Percentiles rank a stretch among this genome's conserved stretches.
phyloP scores from a whole-genome alignment of 805 yeast genomes.

The Candida bentonensis region DNA sequence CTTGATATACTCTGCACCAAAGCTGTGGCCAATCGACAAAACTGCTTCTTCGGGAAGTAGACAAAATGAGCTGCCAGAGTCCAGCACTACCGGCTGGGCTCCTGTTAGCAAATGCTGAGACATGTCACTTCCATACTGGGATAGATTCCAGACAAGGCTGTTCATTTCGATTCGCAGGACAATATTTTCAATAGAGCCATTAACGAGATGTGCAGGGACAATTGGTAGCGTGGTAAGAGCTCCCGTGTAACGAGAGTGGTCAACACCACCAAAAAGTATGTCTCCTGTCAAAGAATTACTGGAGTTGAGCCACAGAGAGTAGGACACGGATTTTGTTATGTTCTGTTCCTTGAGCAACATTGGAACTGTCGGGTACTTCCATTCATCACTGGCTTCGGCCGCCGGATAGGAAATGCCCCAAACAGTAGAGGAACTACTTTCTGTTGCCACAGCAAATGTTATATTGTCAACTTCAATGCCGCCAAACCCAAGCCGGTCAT shows the following conservation, averaged over 20 bases:
- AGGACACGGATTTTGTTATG: constrained; percentile 25
- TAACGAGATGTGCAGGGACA: neutral
- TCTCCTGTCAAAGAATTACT: constrained; percentile 20
- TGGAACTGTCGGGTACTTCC: constrained; percentile 20
- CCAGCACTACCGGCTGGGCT: constrained; percentile 29
- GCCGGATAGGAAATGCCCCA: neutral
- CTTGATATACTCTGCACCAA: constrained; percentile 28
- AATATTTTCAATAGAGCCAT: neutral
- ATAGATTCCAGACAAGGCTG: neutral
- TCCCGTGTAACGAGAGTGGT: constrained; percentile 26
- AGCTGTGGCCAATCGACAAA: constrained; percentile 17
- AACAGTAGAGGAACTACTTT: constrained; percentile 32
- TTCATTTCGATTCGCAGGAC: constrained; percentile 1
- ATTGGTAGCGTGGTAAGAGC: constrained; percentile 14
- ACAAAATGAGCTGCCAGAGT: constrained; percentile 39
- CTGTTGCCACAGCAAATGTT: constrained; percentile 56
- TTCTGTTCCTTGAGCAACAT: constrained; percentile 25
- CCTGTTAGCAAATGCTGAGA: neutral
- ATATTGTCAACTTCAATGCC: constrained; percentile 31
- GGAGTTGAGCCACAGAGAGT: constrained; percentile 30
- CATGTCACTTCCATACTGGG: neutral
- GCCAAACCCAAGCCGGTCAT: constrained; percentile 39
- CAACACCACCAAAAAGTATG: constrained; percentile 29
- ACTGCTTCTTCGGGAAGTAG: constrained; percentile 27
- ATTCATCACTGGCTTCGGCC: neutral